These are phyloP conservation scores for Talaromyces nanjingensis DNA, from an alignment of 495 filamentous ascomycete species.

Conservation along the genomic window DNA sequence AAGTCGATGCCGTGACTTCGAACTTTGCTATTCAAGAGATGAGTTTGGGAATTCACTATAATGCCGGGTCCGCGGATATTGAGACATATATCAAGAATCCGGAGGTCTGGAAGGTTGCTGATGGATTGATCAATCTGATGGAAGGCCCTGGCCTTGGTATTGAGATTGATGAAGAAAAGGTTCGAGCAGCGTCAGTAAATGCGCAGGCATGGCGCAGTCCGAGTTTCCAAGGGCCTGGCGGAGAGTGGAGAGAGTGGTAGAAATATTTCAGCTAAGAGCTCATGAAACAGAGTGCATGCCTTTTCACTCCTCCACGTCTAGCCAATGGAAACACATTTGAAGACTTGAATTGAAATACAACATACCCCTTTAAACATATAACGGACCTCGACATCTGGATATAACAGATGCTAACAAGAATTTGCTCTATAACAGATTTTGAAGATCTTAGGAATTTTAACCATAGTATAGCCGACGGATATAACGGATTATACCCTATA, in stretches of 20 bases:
- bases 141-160: conserved; percentile 63
- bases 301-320: too few species aligned
- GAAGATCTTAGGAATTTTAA: too few species aligned
- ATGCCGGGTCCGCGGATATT: conserved; percentile 57
- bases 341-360: too few species aligned
- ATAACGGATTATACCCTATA: too few species aligned
- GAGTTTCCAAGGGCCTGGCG: neutral
- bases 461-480: too few species aligned
- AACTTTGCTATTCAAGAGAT: conserved; percentile 80
- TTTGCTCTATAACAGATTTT: too few species aligned
- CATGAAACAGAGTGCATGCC: too few species aligned
- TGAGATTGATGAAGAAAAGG: conserved; percentile 59
- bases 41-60: conserved; percentile 74
- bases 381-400: too few species aligned
- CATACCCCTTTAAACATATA: too few species aligned
- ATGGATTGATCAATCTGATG: conserved; percentile 58
- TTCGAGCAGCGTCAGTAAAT: neutral
- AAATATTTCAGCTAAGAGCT: conserved; percentile 3
- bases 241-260: conserved; percentile 11
- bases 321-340: neutral
- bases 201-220: conserved; percentile 1
- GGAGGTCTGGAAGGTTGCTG: conserved; percentile 54
- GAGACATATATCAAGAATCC: conserved; percentile 59
- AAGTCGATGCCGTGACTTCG: conserved; percentile 53
- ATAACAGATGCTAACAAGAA: too few species aligned